A percentile compares a stretch with the other conserved stretches of the same genome.
Evolutionary conservation across 495 filamentous ascomycete species (phyloP).

Genomic region (Trichoderma erinaceum): DNA sequence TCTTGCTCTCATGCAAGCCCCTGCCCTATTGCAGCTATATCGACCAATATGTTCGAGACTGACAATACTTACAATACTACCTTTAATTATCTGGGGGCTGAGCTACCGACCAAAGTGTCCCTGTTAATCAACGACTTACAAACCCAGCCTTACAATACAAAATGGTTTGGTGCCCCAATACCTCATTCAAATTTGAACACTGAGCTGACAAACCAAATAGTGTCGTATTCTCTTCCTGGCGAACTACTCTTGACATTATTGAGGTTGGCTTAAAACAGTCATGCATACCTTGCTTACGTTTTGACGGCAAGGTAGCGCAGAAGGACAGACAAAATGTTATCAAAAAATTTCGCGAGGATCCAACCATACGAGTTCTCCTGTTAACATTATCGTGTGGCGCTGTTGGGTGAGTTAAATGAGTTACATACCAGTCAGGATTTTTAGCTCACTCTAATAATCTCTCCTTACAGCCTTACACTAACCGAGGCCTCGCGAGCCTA

Average conservation of each 20-base stretch:
- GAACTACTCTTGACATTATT: constrained; percentile 37
- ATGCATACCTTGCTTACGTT: constrained; percentile 27
- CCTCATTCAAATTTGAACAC: constrained; percentile 19
- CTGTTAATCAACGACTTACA: neutral
- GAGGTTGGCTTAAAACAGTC: constrained; percentile 30
- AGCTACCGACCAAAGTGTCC: neutral
- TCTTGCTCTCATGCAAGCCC: constrained; percentile 25
- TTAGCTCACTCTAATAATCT: neutral
- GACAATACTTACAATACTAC: constrained; percentile 15
- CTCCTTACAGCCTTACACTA: constrained; percentile 27
- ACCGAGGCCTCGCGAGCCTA: constrained; percentile 36
- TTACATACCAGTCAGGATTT: neutral
- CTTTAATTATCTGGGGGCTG: neutral
- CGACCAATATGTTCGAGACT: constrained; percentile 8
- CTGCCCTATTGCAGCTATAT: constrained; percentile 22
- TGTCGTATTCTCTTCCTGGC: constrained; percentile 44
- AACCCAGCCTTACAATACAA: constrained; percentile 20
- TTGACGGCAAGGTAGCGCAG: constrained; percentile 40
- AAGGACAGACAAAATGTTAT: constrained; percentile 31
- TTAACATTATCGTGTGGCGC: constrained; percentile 39
- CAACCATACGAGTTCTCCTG: constrained; percentile 28
- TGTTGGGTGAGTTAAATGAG: constrained; percentile 29
- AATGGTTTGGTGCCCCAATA: constrained; percentile 23
- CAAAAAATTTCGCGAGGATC: constrained; percentile 28
- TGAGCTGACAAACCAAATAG: constrained; percentile 22